A percentile compares a stretch with the other conserved stretches of the same genome.
These are phyloP conservation scores for Aspergillus steynii DNA, from an alignment of 495 filamentous ascomycete species.

Conservation along the genomic window DNA sequence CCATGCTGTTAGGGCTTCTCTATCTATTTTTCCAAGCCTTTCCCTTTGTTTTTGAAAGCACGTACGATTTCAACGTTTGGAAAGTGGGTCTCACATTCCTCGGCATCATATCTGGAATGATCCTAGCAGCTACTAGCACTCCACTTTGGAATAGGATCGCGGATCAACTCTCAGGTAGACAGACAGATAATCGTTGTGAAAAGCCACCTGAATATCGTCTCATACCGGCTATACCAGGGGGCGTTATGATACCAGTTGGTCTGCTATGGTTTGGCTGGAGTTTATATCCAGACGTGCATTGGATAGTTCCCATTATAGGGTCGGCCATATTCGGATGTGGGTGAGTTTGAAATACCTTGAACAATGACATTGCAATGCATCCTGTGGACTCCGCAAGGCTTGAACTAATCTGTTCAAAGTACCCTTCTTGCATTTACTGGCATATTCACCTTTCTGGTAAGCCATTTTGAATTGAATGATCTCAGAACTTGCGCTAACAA, in stretches of 20 bases:
- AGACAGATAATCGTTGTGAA: too few species aligned
- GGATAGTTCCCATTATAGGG: constrained; percentile 77
- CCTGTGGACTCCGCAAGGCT: too few species aligned
- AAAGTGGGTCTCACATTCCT: constrained; percentile 75
- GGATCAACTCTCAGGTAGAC: constrained; percentile 34
- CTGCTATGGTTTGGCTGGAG: constrained; percentile 79
- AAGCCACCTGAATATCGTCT: constrained; percentile 69
- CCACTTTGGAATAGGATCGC: constrained; percentile 66
- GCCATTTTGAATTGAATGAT: neutral
- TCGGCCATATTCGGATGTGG: constrained; percentile 67
- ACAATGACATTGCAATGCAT: neutral
- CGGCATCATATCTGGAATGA: constrained; percentile 69
- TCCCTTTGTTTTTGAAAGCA: constrained; percentile 66
- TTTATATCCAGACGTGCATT: constrained; percentile 59
- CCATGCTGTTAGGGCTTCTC: constrained; percentile 73
- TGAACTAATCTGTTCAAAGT: constrained; percentile 30
- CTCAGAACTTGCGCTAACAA: neutral
- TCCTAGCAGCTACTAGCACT: constrained; percentile 57
- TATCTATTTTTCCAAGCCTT: constrained; percentile 94
- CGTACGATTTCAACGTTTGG: constrained; percentile 70
- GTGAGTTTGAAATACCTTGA: constrained; percentile 38
- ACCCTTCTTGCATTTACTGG: constrained; percentile 70
- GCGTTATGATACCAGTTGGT: constrained; percentile 66
- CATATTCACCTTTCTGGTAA: constrained; percentile 74
- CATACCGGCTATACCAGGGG: constrained; percentile 68